Base-by-base conservation (phyloP, 1,284 basidiomycete genomes). In the Lentinus polychrous region DNA sequence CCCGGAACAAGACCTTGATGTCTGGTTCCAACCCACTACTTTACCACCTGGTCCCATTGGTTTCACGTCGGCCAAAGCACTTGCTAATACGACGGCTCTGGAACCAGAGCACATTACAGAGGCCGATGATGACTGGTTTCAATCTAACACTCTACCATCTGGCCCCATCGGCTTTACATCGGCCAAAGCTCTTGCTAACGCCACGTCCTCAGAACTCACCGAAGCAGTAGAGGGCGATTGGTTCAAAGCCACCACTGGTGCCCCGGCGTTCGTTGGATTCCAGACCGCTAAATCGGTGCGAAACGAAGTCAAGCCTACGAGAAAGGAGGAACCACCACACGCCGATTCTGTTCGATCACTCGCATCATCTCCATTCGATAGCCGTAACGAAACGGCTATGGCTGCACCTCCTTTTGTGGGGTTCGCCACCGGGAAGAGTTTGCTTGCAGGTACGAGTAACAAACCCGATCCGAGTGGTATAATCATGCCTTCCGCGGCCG, bases 401-500 rank as follows among this genome's bases (percentile, higher is more conserved):
- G 27, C 5, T 10, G 6, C 35, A 18, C 35, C 35, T n/a, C 6
- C 35, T 4, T 37, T 37, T 18, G 14, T 18, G 7, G 39, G 39
- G 17, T 40, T 40, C 18, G 22, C 39, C n/a, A 40, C 39, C 7
- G 39, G 39, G 12, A 40, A 23, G 39, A 53, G 24, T 35, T 44
- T n/a, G 15, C 46, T 12, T 10, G 44, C 32, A 10, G 44, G 7
- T 8, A 4, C 42, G 4, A 32, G 22, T 24, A 27, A 27, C 27
- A 27, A 27, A 27, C 27, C 10, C 27, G 27, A 27, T 10, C 27
- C 11, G 36, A 56, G 45, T 38, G 50, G 50, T 15, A 60, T 49
- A 56, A 64, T 81, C 6, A 60, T 68, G 34, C 83, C 83, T 0
- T 83, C 84, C 2, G 70, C 67, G n/a, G 67, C 66, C 20, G 81